phyloP scores from a whole-genome alignment of 139 green algal genomes.

The Tetraselmis chui region DNA sequence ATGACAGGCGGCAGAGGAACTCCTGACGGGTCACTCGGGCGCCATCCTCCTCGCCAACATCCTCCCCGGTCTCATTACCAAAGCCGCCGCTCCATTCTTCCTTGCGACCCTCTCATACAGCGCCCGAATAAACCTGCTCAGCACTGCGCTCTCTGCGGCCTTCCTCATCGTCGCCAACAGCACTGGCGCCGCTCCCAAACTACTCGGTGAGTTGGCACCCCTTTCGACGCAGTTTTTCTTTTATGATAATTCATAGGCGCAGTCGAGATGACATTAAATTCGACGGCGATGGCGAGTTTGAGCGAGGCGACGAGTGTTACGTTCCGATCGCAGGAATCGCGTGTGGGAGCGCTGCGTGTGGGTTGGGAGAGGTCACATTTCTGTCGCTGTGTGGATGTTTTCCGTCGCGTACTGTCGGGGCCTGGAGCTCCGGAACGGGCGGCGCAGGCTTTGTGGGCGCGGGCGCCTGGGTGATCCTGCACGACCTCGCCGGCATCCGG shows the following conservation, averaged over 20 bases:
- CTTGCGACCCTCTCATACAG: neutral
- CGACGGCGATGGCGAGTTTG: no score
- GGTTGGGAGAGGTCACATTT: conserved; percentile 10
- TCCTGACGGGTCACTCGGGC: conserved; percentile 6
- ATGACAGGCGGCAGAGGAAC: conserved; percentile 7
- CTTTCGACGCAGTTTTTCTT: no score
- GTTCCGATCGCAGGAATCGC: neutral
- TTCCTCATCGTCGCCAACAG: neutral
- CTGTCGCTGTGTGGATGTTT: neutral
- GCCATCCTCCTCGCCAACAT: conserved; percentile 13
- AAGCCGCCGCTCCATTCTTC: conserved; percentile 1
- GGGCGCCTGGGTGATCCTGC: conserved; percentile 1
- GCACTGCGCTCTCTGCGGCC: neutral
- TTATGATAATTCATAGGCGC: no score
- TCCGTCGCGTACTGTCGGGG: neutral
- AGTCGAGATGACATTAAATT: no score
- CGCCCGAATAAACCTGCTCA: neutral
- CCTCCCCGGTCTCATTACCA: conserved; percentile 5
- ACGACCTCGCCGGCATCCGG: neutral
- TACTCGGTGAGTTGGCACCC: conserved; percentile 4
- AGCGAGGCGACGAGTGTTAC: no score
- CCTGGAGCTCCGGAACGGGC: conserved; percentile 12
- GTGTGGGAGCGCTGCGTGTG: neutral
- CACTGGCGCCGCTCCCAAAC: neutral
- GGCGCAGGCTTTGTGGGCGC: conserved; percentile 1